Base-by-base conservation (phyloP, 2,329 filamentous ascomycete genomes). In the Pseudocercospora pini-densiflorae region DNA sequence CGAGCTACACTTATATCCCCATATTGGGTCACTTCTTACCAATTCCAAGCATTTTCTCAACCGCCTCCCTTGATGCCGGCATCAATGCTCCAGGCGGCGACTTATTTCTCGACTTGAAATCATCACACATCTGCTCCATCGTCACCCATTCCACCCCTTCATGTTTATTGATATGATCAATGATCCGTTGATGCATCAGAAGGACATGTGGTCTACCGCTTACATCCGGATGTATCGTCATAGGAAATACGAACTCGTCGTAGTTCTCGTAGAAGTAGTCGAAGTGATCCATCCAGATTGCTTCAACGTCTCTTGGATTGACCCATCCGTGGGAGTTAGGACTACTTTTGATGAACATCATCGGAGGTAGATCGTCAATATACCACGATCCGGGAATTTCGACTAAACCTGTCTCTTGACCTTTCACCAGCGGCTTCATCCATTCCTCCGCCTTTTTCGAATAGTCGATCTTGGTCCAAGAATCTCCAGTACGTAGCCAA, bases 241-340 rank as follows among this genome's bases (percentile, higher is more conserved):
- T 90, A 0, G 90, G 90, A 71, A 92, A 92, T 61, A 92, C 85
- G 68, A 92, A 92, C 72, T 91, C 88, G 72, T 92, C 89, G 68
- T 91, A 90, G 76, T 92, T 89, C 33, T 89, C 82, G 76, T 92
- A 92, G 72, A 90, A 92, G 77, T 92, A 92, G 71, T 89, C 85
- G 61, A 90, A 90, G 69, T 90, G 87, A 64, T 89, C 86, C 76
- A 83, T 81, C 87, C 87, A 90, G 36, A 89, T 84, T 24, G 87
- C 85, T 70, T 90, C 87, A 0, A 89, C 83, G 64, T 88, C 87
- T 19, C 85, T 78, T 0, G 84, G 80, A 21, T 71, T 74, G 0
- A 82, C 80, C 78, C 79, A 89, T 3, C 89, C 88, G 70, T 90
- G 88, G 14, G 82, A 86, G 70, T 90, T 90, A 0, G 87, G 79